These are phyloP conservation scores for Blakeslea trispora DNA, from an alignment of 371 early-diverging fungal genomes.

Conservation along the genomic window DNA sequence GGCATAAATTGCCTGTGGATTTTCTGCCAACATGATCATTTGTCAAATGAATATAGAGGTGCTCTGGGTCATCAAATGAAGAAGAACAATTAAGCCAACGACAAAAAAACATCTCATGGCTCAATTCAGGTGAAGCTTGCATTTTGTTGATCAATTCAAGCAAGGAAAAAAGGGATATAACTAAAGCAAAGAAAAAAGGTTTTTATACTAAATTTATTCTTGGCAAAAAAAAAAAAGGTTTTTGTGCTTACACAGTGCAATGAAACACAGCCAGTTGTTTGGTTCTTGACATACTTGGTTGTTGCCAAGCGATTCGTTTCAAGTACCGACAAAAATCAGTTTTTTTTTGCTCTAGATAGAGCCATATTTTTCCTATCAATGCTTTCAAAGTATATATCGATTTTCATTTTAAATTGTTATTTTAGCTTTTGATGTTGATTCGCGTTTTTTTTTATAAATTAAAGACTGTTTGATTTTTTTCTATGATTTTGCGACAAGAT, in stretches of 20 bases:
- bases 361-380: too few relatives aligned
- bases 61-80: slow-evolving; percentile 74
- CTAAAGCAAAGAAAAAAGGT: not conserved
- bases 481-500: too few relatives aligned
- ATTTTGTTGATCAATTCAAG: slow-evolving; percentile 6
- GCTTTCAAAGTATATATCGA: too few relatives aligned
- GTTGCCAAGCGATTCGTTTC: not conserved
- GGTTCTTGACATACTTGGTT: not conserved
- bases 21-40: slow-evolving; percentile 93
- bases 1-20: slow-evolving; percentile 82
- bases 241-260: not conserved
- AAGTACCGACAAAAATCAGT: too few relatives aligned
- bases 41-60: slow-evolving; percentile 81
- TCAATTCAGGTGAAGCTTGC: slow-evolving; percentile 22
- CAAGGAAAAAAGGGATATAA: not conserved
- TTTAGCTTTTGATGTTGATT: too few relatives aligned
- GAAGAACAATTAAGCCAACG: slow-evolving; percentile 53
- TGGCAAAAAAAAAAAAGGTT: not conserved
- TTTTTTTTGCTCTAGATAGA: too few relatives aligned
- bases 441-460: too few relatives aligned
- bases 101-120: slow-evolving; percentile 31
- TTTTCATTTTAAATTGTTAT: too few relatives aligned
- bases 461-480: too few relatives aligned
- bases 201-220: not conserved
- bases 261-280: not conserved